phyloP scores from a whole-genome alignment of 1,284 basidiomycete genomes.

The Papiliotrema terrestris region DNA sequence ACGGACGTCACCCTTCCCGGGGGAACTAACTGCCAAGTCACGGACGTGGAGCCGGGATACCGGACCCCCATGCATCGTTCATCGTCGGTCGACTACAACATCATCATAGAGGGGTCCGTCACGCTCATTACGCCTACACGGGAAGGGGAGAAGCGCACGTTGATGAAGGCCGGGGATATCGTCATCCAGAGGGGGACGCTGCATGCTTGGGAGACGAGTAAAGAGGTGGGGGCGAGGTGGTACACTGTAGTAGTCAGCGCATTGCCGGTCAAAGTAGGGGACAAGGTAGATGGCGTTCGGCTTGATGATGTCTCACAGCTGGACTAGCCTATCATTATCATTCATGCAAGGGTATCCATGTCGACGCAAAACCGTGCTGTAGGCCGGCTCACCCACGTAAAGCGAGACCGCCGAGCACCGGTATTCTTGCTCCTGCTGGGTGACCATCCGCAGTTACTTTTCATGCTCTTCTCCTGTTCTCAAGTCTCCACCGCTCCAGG shows the following conservation, averaged over 20 bases:
- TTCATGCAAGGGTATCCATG: no score
- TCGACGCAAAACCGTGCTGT: no score
- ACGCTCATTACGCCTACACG: constrained; percentile 30
- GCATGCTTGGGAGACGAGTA: constrained; percentile 45
- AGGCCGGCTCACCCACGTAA: no score
- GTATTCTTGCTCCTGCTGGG: no score
- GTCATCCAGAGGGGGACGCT: constrained; percentile 46
- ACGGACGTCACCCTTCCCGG: constrained; percentile 28
- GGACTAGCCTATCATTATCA: no score
- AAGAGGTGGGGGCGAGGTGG: constrained; percentile 42
- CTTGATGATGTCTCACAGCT: no score
- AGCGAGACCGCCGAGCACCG: no score
- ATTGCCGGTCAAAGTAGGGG: constrained; percentile 21
- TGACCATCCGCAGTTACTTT: no score
- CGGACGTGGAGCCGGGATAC: constrained; percentile 35
- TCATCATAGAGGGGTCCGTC: constrained; percentile 33
- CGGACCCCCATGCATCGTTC: constrained; percentile 40
- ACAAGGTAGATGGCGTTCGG: no score
- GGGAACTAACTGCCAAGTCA: constrained; percentile 40
- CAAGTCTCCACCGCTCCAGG: no score
- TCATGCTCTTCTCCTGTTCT: no score
- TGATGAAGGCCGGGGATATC: constrained; percentile 38
- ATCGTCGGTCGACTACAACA: constrained; percentile 43
- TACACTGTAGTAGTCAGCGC: constrained; percentile 41
- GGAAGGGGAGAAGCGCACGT: constrained; percentile 25